A percentile compares a stretch with the other conserved stretches of the same genome.
These are phyloP conservation scores for Trebouxia gelatinosa DNA, from an alignment of 163 green algal species.

Conservation along the genomic window DNA sequence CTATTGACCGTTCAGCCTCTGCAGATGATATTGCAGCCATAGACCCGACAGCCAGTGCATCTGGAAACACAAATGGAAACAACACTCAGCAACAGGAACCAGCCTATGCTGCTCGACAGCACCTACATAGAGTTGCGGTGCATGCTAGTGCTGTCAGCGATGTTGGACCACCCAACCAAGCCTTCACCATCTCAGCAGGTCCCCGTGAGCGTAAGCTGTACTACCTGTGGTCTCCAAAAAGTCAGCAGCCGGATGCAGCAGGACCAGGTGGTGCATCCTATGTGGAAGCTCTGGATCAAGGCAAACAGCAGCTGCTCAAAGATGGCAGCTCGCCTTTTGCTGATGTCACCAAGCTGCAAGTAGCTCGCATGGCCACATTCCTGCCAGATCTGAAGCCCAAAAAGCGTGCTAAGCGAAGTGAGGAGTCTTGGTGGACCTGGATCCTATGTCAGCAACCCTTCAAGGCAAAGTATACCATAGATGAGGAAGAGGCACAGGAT, in stretches of 20 bases:
- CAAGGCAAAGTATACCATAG: too few species aligned
- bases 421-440: too few species aligned
- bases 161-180: not conserved
- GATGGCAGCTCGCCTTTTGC: constrained; percentile 21
- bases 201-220: constrained; percentile 1
- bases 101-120: too few species aligned
- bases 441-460: too few species aligned
- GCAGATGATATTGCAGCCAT: too few species aligned
- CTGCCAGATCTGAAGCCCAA: constrained; percentile 6
- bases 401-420: too few species aligned
- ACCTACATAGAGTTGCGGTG: not conserved
- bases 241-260: constrained; percentile 17
- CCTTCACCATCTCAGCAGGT: constrained; percentile 17
- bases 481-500: not conserved
- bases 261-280: not conserved
- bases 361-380: constrained; percentile 2
- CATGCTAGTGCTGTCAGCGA: constrained; percentile 8
- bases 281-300: not conserved
- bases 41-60: too few species aligned
- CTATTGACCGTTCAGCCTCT: too few species aligned
- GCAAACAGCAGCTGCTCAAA: constrained; percentile 10
- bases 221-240: constrained; percentile 15
- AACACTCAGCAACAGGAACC: too few species aligned
- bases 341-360: constrained; percentile 15
- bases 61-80: too few species aligned